Percentiles rank a stretch among this genome's conserved stretches.
These are phyloP conservation scores for Penicillium parvum DNA, from an alignment of 495 filamentous ascomycete genomes.

Conservation along the genomic window DNA sequence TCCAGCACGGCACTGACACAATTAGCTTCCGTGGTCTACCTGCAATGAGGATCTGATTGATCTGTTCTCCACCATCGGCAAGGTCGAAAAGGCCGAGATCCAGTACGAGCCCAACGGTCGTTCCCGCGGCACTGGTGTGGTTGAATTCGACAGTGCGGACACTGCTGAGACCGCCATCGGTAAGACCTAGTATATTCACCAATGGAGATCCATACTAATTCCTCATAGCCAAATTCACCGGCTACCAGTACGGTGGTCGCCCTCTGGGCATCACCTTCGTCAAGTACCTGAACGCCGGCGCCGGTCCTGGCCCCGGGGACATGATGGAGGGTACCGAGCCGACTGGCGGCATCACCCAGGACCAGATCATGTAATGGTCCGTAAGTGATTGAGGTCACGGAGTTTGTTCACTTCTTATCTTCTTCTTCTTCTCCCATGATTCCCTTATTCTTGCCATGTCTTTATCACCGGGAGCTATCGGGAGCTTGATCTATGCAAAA, in stretches of 20 bases:
- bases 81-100: constrained; percentile 96
- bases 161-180: constrained; percentile 88
- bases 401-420: constrained; percentile 5
- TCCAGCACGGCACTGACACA: background rate
- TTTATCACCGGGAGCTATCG: no score
- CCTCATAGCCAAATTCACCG: constrained; percentile 78
- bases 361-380: constrained; percentile 85
- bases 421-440: constrained; percentile 17
- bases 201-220: constrained; percentile 9
- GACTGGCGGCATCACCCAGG: constrained; percentile 78
- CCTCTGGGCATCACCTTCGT: constrained; percentile 89
- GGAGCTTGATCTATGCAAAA: no score
- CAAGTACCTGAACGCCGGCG: constrained; percentile 70
- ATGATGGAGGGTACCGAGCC: constrained; percentile 74
- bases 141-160: constrained; percentile 78
- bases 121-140: constrained; percentile 91
- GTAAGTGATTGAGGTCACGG: background rate
- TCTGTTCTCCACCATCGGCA: constrained; percentile 95
- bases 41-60: constrained; percentile 96
- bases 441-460: constrained; percentile 24
- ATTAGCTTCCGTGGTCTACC: constrained; percentile 93
- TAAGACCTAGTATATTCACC: constrained; percentile 34
- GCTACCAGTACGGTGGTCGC: constrained; percentile 94
- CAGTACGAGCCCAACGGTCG: constrained; percentile 97
- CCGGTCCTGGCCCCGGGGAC: constrained; percentile 59